Base-by-base conservation (phyloP, 768 basidiomycete species). In the Tremella yokohamensis region DNA sequence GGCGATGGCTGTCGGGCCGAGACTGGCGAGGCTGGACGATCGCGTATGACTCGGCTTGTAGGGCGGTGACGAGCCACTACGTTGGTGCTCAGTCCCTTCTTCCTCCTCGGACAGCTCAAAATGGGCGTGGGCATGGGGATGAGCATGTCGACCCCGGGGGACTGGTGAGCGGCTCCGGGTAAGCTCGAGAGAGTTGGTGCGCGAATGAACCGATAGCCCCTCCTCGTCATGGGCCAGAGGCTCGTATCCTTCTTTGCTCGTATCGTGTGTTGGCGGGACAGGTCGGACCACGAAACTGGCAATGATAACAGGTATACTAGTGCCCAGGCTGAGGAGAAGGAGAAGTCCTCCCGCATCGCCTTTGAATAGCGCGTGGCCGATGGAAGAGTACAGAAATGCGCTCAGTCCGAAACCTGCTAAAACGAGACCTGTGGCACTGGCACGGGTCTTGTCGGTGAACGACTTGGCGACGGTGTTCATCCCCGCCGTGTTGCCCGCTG, bases 371-470 rank as follows among this genome's bases (percentile, higher is more conserved):
- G 82, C 68, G 56, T 86, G 85, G 0, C 89, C 84, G 38, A 93
- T 77, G 0, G 84, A 82, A 12, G 89, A 88, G 77, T 93, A 96
- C 61, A 88, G 80, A 79, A 94, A 94, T 0, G 92, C 92, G 0
- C 89, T 91, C 15, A 97, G 83, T 0, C 92, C 91, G 62, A 89
- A 91, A 29, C 89, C 91, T 0, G 89, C 89, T 18, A 91, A 76
- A 34, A 92, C 90, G 8, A 90, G 72, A 1, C 87, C 86, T 0
- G 87, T 89, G 8, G 84, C 83, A 0, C 84, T 84, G 11, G 86
- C 90, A 18, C 90, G 82, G 39, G 83, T 80, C 44, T 77, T 78
- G 59, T 89, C 85, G 0, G 88, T 84, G 64, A 91, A 92, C 18
- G 84, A 84, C 64, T 88, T 91, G 0, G 91, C 92, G 0, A 87